These are phyloP conservation scores for Fusarium sacchari DNA, from an alignment of 2,329 filamentous ascomycete genomes.

Conservation along the genomic window DNA sequence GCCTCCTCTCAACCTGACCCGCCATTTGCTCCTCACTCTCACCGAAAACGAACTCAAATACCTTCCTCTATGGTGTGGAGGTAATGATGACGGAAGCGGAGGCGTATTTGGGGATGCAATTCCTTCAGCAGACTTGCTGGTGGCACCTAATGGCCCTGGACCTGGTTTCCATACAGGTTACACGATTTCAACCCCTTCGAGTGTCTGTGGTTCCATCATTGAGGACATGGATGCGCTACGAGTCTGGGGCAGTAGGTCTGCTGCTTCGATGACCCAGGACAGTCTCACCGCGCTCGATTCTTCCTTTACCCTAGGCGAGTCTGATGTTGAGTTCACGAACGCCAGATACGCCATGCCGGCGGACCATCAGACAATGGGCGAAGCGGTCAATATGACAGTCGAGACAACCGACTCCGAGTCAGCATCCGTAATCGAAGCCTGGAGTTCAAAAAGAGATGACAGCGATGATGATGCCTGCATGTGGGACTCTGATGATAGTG, in stretches of 20 bases:
- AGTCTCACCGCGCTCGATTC: slow-evolving; percentile 49
- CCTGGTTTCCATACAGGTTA: slow-evolving; percentile 58
- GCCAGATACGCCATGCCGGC: slow-evolving; percentile 50
- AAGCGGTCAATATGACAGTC: slow-evolving; percentile 39
- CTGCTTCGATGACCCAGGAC: slow-evolving; percentile 50
- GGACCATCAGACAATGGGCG: slow-evolving; percentile 42
- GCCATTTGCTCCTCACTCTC: slow-evolving; percentile 63
- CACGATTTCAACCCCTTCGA: slow-evolving; percentile 50
- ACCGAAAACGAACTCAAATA: slow-evolving; percentile 68
- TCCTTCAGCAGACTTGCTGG: slow-evolving; percentile 50
- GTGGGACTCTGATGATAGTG: slow-evolving; percentile 20
- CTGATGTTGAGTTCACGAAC: slow-evolving; percentile 47
- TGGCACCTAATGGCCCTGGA: slow-evolving; percentile 59
- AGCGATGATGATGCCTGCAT: slow-evolving; percentile 25
- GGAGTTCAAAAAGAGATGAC: slow-evolving; percentile 5
- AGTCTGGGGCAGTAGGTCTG: slow-evolving; percentile 48
- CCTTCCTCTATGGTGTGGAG: slow-evolving; percentile 73
- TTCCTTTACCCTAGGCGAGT: slow-evolving; percentile 46
- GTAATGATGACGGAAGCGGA: slow-evolving; percentile 60
- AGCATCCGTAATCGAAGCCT: slow-evolving; percentile 6
- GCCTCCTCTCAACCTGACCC: slow-evolving; percentile 50
- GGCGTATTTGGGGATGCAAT: slow-evolving; percentile 58
- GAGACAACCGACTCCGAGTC: slow-evolving; percentile 35
- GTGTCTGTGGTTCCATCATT: slow-evolving; percentile 49
- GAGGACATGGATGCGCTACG: slow-evolving; percentile 49